A percentile compares a stretch with the other conserved stretches of the same genome.
Evolutionary conservation across 2,329 filamentous ascomycete genomes (phyloP).

Genomic region (Epicoccum sorghinum): DNA sequence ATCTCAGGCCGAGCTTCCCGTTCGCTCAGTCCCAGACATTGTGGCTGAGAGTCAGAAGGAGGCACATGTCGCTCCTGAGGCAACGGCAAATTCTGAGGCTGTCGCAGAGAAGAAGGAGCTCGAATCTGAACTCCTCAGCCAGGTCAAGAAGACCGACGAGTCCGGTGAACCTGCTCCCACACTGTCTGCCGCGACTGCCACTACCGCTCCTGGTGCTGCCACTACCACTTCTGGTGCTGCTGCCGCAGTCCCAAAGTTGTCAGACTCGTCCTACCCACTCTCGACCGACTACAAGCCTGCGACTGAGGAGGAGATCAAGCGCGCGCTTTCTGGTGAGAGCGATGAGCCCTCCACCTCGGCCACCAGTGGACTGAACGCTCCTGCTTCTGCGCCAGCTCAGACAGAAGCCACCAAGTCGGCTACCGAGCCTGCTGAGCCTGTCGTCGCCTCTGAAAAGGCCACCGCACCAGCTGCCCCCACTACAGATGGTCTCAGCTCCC

Average conservation of each 20-base stretch:
- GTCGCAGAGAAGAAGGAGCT: slow-evolving; percentile 73
- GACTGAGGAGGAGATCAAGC: slow-evolving; percentile 9
- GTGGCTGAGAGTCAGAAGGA: slow-evolving; percentile 75
- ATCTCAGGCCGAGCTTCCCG: slow-evolving; percentile 35
- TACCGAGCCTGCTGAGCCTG: slow-evolving; percentile 20
- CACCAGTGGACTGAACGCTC: slow-evolving; percentile 43
- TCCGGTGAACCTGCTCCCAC: slow-evolving; percentile 54
- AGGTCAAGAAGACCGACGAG: slow-evolving; percentile 56
- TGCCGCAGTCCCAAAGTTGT: slow-evolving; percentile 9
- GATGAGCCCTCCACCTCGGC: slow-evolving; percentile 21
- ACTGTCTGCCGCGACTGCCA: slow-evolving; percentile 43
- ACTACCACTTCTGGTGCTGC: slow-evolving; percentile 9
- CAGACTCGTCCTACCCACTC: slow-evolving; percentile 5
- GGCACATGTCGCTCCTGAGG: slow-evolving; percentile 67
- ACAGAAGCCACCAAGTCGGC: slow-evolving; percentile 45
- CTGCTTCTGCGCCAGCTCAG: slow-evolving; percentile 40
- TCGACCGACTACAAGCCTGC: slow-evolving; percentile 14
- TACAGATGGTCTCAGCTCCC: slow-evolving; percentile 44
- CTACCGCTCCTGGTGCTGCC: slow-evolving; percentile 38
- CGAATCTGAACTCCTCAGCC: slow-evolving; percentile 73
- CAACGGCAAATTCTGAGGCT: slow-evolving; percentile 67
- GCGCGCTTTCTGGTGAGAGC: slow-evolving; percentile 1
- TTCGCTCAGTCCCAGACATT: slow-evolving; percentile 57
- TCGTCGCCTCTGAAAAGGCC: slow-evolving; percentile 15
- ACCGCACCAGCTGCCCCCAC: slow-evolving; percentile 11